phyloP scores from a whole-genome alignment of 2,329 filamentous ascomycete genomes.

The Xylariaceae sp. region DNA sequence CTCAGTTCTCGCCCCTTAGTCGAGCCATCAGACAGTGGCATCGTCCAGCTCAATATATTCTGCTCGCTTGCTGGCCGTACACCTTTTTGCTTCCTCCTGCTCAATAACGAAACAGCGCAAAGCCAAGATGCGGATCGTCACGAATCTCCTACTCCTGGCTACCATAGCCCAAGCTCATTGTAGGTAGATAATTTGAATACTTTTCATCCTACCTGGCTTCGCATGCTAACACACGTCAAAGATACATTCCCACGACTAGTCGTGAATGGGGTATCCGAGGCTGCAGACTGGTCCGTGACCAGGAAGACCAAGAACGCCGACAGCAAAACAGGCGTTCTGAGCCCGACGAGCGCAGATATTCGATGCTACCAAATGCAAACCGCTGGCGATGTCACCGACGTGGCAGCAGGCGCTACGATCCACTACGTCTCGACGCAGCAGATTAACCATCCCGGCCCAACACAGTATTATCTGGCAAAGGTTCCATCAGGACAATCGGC shows the following conservation, averaged over 20 bases:
- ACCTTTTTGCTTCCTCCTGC: no score
- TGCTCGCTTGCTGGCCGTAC: no score
- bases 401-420: slow-evolving; percentile 35
- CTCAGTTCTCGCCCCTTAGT: no score
- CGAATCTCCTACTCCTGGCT: no score
- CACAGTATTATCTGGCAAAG: slow-evolving; percentile 40
- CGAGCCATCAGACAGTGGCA: no score
- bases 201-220: no score
- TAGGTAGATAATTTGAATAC: no score
- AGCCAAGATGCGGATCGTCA: no score
- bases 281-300: slow-evolving; percentile 21
- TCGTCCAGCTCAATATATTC: no score
- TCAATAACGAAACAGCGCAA: no score
- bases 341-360: slow-evolving; percentile 37
- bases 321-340: slow-evolving; percentile 36
- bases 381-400: slow-evolving; percentile 32
- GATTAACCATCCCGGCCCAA: slow-evolving; percentile 38
- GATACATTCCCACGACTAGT: slow-evolving; percentile 31
- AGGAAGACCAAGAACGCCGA: background rate
- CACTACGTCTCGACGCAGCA: slow-evolving; percentile 37
- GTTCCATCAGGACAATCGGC: slow-evolving; percentile 35
- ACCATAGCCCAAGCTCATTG: no score
- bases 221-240: slow-evolving; percentile 1
- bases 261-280: slow-evolving; percentile 11
- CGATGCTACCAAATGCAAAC: slow-evolving; percentile 37